A percentile compares a stretch with the other conserved stretches of the same genome.
phyloP scores from a whole-genome alignment of 2,329 filamentous ascomycete genomes.

The Cordyceps fumosorosea region DNA sequence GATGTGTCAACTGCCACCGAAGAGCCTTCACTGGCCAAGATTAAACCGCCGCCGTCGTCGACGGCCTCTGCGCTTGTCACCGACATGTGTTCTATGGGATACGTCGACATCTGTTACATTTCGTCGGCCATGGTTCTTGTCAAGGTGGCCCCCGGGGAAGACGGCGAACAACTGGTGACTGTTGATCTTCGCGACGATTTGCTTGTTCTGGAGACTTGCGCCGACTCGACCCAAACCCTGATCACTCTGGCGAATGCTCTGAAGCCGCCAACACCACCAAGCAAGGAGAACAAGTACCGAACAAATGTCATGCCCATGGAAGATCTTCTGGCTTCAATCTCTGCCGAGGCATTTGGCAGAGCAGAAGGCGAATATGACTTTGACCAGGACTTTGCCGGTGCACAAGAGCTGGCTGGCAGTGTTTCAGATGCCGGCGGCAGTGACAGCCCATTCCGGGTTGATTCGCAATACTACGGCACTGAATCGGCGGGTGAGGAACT shows the following conservation, averaged over 20 bases:
- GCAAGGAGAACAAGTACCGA: slow-evolving; percentile 75
- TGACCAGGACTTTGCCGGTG: slow-evolving; percentile 55
- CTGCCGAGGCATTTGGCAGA: slow-evolving; percentile 70
- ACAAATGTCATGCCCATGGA: slow-evolving; percentile 81
- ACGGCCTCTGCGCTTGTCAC: slow-evolving; percentile 45
- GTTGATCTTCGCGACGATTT: slow-evolving; percentile 80
- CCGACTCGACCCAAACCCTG: slow-evolving; percentile 92
- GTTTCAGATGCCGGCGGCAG: slow-evolving; percentile 25
- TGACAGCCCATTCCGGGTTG: slow-evolving; percentile 32
- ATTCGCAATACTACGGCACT: slow-evolving; percentile 44
- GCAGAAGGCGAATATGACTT: slow-evolving; percentile 56
- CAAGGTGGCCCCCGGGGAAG: slow-evolving; percentile 46
- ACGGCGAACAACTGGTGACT: slow-evolving; percentile 62
- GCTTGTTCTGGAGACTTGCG: slow-evolving; percentile 87
- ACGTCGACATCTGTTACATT: slow-evolving; percentile 79
- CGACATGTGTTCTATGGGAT: slow-evolving; percentile 61
- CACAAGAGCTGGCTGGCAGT: slow-evolving; percentile 40
- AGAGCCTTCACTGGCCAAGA: slow-evolving; percentile 13
- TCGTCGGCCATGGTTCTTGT: slow-evolving; percentile 70
- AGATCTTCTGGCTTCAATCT: slow-evolving; percentile 85
- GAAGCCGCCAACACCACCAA: slow-evolving; percentile 75
- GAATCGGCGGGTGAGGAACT: slow-evolving; percentile 37
- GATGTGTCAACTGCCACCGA: slow-evolving; percentile 43
- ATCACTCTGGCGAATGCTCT: slow-evolving; percentile 73
- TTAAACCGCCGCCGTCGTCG: slow-evolving; percentile 24